A percentile compares a stretch with the other conserved stretches of the same genome.
phyloP scores from a whole-genome alignment of 345 rosid genomes.

The Carallia brachiata region DNA sequence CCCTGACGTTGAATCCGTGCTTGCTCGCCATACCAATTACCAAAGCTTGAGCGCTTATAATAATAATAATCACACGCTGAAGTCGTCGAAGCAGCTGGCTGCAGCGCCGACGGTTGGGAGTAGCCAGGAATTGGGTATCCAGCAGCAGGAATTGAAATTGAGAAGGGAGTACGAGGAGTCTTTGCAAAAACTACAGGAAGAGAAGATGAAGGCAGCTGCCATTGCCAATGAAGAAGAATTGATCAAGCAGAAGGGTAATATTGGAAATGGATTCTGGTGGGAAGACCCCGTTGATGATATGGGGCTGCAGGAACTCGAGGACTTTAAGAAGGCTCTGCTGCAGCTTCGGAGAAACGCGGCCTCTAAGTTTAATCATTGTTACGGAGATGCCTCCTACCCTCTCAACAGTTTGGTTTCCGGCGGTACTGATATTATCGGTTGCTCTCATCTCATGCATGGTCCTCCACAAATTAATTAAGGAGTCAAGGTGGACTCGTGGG shows the following conservation, averaged over 20 bases:
- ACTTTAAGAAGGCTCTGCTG: constrained; percentile 1
- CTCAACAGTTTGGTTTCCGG: not conserved
- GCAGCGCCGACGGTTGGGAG: not conserved
- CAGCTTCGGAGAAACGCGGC: constrained; percentile 11
- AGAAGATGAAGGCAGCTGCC: not conserved
- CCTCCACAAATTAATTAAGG: no score
- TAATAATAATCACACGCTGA: not conserved
- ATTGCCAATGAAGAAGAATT: not conserved
- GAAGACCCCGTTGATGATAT: not conserved
- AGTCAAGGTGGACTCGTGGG: no score
- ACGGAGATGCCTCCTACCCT: not conserved
- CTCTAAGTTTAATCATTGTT: not conserved
- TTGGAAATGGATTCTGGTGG: constrained; percentile 9
- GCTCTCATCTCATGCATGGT: no score
- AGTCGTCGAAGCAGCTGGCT: not conserved
- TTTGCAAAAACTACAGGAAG: not conserved
- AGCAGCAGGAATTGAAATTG: no score
- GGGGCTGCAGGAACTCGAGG: constrained; percentile 16
- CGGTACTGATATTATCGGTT: not conserved
- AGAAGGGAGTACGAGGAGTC: not conserved
- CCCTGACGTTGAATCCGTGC: constrained; percentile 7
- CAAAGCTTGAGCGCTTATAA: not conserved
- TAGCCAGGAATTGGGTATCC: not conserved
- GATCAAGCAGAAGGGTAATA: not conserved
- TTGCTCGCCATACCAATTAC: constrained; percentile 7